These are phyloP conservation scores for Schwanniomyces vanrijiae DNA, from an alignment of 805 yeast species.

Conservation along the genomic window DNA sequence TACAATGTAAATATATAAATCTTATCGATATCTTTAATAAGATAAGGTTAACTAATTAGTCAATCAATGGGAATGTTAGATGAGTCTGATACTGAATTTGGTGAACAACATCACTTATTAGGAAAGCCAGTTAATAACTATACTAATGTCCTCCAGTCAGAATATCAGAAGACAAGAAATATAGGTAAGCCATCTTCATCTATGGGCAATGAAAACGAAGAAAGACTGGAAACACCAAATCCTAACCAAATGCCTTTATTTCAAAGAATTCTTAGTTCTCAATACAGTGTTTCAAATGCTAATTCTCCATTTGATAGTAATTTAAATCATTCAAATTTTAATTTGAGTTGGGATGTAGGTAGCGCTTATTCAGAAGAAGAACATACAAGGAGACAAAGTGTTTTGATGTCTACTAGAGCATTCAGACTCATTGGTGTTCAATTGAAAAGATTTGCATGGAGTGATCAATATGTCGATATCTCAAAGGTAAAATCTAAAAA, in stretches of 20 bases:
- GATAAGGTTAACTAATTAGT: background rate
- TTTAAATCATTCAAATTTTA: conserved; percentile 4
- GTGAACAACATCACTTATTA: background rate
- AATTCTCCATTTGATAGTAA: conserved; percentile 14
- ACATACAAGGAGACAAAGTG: conserved; percentile 20
- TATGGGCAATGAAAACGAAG: background rate
- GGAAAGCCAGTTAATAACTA: background rate
- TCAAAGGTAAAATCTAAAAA: conserved; percentile 19
- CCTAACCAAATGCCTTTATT: conserved; percentile 18
- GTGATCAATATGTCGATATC: conserved; percentile 16
- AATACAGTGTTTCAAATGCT: conserved; percentile 32
- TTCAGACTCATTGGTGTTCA: conserved; percentile 34
- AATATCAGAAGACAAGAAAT: background rate
- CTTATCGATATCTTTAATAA: background rate
- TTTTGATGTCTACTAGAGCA: conserved; percentile 26
- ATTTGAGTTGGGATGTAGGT: conserved; percentile 8
- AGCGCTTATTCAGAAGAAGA: conserved; percentile 19
- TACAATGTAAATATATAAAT: background rate
- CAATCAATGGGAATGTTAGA: background rate
- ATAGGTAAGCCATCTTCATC: background rate
- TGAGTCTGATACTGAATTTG: background rate
- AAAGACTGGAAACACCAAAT: background rate
- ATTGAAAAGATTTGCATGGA: conserved; percentile 31
- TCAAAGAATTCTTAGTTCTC: conserved; percentile 27
- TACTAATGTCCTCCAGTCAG: background rate